These are phyloP conservation scores for Podospora conica DNA, from an alignment of 495 filamentous ascomycete genomes.

Conservation along the genomic window DNA sequence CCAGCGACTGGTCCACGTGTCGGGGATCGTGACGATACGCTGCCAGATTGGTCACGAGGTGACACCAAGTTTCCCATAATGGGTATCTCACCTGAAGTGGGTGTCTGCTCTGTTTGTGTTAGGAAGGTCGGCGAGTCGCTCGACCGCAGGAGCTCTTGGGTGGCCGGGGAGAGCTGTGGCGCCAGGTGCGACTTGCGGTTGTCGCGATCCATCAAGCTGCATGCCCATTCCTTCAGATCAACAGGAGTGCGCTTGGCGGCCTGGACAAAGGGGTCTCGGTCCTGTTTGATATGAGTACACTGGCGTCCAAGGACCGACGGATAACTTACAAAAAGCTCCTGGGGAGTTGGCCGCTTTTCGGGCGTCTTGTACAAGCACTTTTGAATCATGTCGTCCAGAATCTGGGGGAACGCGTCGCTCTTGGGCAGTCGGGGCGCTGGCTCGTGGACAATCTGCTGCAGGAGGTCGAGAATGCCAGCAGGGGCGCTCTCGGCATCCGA, in stretches of 20 bases:
- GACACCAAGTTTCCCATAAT: slow-evolving; percentile 47
- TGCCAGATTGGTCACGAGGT: slow-evolving; percentile 34
- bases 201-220: slow-evolving; percentile 81
- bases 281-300: slow-evolving; percentile 40
- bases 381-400: slow-evolving; percentile 92
- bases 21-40: slow-evolving; percentile 37
- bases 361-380: slow-evolving; percentile 89
- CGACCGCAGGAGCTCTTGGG: slow-evolving; percentile 51
- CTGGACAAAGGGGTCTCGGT: slow-evolving; percentile 86
- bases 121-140: slow-evolving; percentile 43
- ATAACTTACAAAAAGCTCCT: slow-evolving; percentile 68
- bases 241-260: slow-evolving; percentile 92
- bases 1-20: slow-evolving; percentile 37
- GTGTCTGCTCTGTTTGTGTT: slow-evolving; percentile 40
- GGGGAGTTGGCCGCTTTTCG: slow-evolving; percentile 81
- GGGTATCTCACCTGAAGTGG: slow-evolving; percentile 62
- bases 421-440: slow-evolving; percentile 88
- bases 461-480: slow-evolving; percentile 89
- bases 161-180: slow-evolving; percentile 55
- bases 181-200: slow-evolving; percentile 88
- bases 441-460: slow-evolving; percentile 97
- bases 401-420: slow-evolving; percentile 92
- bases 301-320: neutral
- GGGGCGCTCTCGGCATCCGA: slow-evolving; percentile 65
- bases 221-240: slow-evolving; percentile 82